These are phyloP conservation scores for Talaromyces sp. DNA, from an alignment of 2,329 filamentous ascomycete species.

Conservation along the genomic window DNA sequence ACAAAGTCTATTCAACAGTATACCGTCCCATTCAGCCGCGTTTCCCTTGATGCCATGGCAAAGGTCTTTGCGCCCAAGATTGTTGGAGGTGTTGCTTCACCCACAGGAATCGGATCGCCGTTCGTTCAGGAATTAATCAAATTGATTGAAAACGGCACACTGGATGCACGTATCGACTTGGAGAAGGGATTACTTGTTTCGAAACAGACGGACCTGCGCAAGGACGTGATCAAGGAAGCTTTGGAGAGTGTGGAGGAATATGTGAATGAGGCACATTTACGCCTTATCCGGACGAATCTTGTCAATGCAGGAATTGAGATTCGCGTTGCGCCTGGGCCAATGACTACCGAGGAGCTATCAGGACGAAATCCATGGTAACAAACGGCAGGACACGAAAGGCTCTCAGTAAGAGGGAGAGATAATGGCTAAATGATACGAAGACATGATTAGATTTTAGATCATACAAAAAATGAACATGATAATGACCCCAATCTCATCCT, in stretches of 20 bases:
- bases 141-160: constrained; percentile 69
- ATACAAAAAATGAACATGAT: constrained; percentile 1
- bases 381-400: not conserved
- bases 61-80: constrained; percentile 63
- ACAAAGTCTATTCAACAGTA: constrained; percentile 93
- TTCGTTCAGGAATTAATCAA: constrained; percentile 63
- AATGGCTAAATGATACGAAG: constrained; percentile 4
- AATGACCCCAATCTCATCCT: not conserved
- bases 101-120: constrained; percentile 56
- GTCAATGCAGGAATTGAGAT: constrained; percentile 72
- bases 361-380: not conserved
- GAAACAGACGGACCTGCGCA: constrained; percentile 63
- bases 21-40: constrained; percentile 82
- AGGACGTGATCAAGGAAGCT: constrained; percentile 66
- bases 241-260: constrained; percentile 68
- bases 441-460: constrained; percentile 8
- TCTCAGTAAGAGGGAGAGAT: not conserved
- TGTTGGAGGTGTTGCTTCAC: constrained; percentile 46
- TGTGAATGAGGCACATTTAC: constrained; percentile 70
- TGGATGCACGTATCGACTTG: constrained; percentile 80
- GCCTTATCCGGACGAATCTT: constrained; percentile 74
- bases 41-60: constrained; percentile 76
- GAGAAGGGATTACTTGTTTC: constrained; percentile 78
- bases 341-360: not conserved
- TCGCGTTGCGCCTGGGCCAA: constrained; percentile 26